Evolutionary conservation across 805 yeast genomes (phyloP).

Genomic region (Soucietia sequanensis): DNA sequence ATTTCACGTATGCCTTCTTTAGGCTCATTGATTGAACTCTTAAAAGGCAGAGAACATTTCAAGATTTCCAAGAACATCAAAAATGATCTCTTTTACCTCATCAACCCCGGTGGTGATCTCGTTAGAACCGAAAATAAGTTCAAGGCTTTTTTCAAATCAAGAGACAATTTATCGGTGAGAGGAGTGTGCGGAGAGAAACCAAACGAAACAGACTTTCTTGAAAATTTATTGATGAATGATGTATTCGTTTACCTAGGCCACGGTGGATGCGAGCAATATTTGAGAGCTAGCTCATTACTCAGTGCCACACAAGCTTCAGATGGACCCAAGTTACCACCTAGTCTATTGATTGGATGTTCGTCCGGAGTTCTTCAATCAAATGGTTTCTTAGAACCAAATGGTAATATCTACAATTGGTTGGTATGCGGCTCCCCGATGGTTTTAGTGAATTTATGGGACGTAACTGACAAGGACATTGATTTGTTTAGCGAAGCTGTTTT

Average conservation of each 20-base stretch:
- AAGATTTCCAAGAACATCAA: not conserved
- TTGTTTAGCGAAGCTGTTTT: constrained; percentile 63
- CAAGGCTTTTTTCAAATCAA: constrained; percentile 10
- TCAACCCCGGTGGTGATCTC: constrained; percentile 85
- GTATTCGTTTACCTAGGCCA: constrained; percentile 85
- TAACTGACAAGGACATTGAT: constrained; percentile 94
- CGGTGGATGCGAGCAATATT: constrained; percentile 91
- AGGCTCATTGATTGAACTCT: constrained; percentile 38
- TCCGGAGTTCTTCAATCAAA: constrained; percentile 65
- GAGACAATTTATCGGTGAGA: constrained; percentile 40
- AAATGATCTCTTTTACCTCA: constrained; percentile 45
- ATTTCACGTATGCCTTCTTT: constrained; percentile 76
- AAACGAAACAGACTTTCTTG: constrained; percentile 47
- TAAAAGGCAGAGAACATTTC: constrained; percentile 13
- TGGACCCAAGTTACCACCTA: constrained; percentile 46
- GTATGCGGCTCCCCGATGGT: constrained; percentile 81
- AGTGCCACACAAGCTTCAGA: constrained; percentile 32
- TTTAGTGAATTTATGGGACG: constrained; percentile 92
- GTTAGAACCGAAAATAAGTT: constrained; percentile 59
- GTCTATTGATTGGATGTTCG: constrained; percentile 83
- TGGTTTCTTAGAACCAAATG: constrained; percentile 69
- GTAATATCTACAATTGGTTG: constrained; percentile 74
- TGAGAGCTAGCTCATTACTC: constrained; percentile 52
- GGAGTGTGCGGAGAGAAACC: constrained; percentile 61
- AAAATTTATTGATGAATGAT: constrained; percentile 37